Evolutionary conservation across 2,329 filamentous ascomycete species (phyloP).

Genomic region (Talaromyces sp.): DNA sequence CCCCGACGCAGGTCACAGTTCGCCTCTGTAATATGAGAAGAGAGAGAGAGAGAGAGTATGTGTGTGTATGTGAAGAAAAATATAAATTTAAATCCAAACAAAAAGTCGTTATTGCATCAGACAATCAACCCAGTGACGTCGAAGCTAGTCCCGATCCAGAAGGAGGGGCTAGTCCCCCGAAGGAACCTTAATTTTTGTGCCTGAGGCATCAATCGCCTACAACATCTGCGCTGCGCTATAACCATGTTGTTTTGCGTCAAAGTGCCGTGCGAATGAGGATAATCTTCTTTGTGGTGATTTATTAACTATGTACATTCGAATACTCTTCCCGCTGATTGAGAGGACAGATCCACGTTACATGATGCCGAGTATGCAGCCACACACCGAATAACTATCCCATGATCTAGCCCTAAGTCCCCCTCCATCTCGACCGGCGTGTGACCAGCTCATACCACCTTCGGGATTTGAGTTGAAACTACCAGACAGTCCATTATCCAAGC

Average conservation of each 20-base stretch:
- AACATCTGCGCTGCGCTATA: background rate
- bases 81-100: background rate
- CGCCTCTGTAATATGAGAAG: background rate
- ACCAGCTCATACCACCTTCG: background rate
- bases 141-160: slow-evolving; percentile 13
- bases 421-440: background rate
- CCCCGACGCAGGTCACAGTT: background rate
- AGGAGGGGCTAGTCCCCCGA: slow-evolving; percentile 12
- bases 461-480: background rate
- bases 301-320: no score
- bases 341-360: background rate
- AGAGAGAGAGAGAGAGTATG: no score
- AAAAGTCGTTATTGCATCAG: background rate
- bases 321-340: no score
- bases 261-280: background rate
- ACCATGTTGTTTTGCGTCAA: background rate
- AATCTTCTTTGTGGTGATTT: background rate
- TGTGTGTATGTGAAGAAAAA: no score
- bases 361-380: background rate
- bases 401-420: slow-evolving; percentile 8
- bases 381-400: background rate
- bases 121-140: slow-evolving; percentile 2
- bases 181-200: no score
- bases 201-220: slow-evolving; percentile 4
- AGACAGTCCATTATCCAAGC: background rate